Evolutionary conservation across 768 basidiomycete species (phyloP).

Genomic region (Suillus cothurnatus): DNA sequence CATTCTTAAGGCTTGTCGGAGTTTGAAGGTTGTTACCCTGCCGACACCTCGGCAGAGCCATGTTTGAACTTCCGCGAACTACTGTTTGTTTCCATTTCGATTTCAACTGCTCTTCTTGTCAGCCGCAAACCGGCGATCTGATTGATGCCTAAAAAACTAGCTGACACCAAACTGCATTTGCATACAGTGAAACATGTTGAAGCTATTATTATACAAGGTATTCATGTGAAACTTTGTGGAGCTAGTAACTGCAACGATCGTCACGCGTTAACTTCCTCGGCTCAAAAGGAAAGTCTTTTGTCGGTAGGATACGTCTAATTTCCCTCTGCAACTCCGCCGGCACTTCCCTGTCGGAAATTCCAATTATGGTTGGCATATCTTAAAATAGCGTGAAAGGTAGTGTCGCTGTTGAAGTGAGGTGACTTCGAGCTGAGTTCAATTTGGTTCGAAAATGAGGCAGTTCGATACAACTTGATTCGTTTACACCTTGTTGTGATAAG

Average conservation of each 20-base stretch:
- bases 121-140: background rate
- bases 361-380: no score
- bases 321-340: no score
- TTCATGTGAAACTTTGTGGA: background rate
- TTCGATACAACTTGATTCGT: no score
- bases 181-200: background rate
- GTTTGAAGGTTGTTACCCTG: conserved; percentile 21
- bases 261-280: background rate
- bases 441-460: no score
- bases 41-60: background rate
- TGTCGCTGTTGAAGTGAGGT: no score
- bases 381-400: no score
- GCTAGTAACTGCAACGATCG: background rate
- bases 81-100: background rate
- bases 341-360: no score
- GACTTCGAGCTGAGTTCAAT: no score
- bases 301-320: no score
- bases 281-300: no score
- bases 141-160: background rate
- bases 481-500: no score
- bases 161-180: background rate
- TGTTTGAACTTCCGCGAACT: background rate
- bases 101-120: background rate
- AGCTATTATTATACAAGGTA: background rate
- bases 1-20: conserved; percentile 19